A percentile compares a stretch with the other conserved stretches of the same genome.
phyloP scores from a whole-genome alignment of 2,329 filamentous ascomycete genomes.

The Aurifilum marmelostoma region DNA sequence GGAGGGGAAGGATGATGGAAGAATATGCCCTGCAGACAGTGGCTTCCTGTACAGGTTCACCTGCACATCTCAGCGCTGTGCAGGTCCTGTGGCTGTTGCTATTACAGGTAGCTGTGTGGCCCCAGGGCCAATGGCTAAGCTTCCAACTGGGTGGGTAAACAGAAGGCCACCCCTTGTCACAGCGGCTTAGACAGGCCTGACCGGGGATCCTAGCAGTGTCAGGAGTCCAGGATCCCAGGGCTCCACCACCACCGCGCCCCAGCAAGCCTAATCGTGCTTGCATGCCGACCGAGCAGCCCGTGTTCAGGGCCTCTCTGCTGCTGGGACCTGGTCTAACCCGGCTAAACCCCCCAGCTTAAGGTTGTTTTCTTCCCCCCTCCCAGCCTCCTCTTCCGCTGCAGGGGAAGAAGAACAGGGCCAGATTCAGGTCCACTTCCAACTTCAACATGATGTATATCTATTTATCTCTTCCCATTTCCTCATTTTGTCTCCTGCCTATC shows the following conservation, averaged over 20 bases:
- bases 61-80: background rate
- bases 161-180: background rate
- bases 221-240: background rate
- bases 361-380: background rate
- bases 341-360: background rate
- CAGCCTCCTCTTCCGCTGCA: background rate
- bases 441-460: background rate
- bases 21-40: too few species aligned
- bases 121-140: background rate
- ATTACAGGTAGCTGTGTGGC: background rate
- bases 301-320: background rate
- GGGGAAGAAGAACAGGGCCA: background rate
- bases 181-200: background rate
- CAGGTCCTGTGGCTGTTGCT: conserved; percentile 3
- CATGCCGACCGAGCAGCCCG: background rate
- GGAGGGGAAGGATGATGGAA: too few species aligned
- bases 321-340: background rate
- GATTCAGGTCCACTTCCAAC: conserved; percentile 2
- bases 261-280: background rate
- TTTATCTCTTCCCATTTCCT: background rate
- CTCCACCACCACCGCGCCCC: background rate
- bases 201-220: background rate
- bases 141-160: background rate
- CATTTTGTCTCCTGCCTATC: background rate
- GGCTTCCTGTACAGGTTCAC: background rate